A percentile compares a stretch with the other conserved stretches of the same genome.
These are phyloP conservation scores for Dianthus caryophyllus DNA, from an alignment of 148 eudicot species.

Conservation along the genomic window DNA sequence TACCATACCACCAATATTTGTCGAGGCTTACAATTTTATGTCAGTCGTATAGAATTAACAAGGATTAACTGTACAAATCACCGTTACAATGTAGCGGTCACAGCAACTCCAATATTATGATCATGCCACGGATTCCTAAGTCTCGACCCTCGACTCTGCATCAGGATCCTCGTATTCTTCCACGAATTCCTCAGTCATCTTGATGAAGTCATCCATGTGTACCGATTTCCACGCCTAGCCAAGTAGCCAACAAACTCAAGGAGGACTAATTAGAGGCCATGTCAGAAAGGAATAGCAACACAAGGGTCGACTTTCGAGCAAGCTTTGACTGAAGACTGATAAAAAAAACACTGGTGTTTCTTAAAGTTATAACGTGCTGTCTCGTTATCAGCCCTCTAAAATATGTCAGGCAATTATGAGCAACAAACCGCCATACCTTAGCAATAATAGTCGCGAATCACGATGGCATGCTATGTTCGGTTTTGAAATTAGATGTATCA, in stretches of 20 bases:
- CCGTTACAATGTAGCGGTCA: background rate
- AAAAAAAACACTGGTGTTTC: background rate
- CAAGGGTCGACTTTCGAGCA: background rate
- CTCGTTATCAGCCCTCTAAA: background rate
- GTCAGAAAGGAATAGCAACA: background rate
- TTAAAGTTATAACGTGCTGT: background rate
- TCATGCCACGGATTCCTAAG: constrained; percentile 37
- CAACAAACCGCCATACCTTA: too few relatives aligned
- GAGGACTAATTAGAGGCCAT: background rate
- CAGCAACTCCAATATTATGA: background rate
- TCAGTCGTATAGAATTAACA: background rate
- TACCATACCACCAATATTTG: too few relatives aligned
- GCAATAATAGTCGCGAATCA: too few relatives aligned
- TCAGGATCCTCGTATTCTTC: constrained; percentile 54
- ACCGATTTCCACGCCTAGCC: constrained; percentile 57
- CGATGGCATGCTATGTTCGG: too few relatives aligned
- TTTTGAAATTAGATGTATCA: background rate
- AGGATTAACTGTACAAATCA: constrained; percentile 15
- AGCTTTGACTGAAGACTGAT: too few relatives aligned
- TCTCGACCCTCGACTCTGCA: constrained; percentile 54
- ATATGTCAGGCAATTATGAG: background rate
- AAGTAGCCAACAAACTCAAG: too few relatives aligned
- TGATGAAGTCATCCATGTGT: constrained; percentile 58
- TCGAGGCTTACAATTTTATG: background rate
- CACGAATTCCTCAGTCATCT: constrained; percentile 57